Conservation (phyloP, 192 early-diverging fungal species). For the Gonapodya sp. region DNA sequence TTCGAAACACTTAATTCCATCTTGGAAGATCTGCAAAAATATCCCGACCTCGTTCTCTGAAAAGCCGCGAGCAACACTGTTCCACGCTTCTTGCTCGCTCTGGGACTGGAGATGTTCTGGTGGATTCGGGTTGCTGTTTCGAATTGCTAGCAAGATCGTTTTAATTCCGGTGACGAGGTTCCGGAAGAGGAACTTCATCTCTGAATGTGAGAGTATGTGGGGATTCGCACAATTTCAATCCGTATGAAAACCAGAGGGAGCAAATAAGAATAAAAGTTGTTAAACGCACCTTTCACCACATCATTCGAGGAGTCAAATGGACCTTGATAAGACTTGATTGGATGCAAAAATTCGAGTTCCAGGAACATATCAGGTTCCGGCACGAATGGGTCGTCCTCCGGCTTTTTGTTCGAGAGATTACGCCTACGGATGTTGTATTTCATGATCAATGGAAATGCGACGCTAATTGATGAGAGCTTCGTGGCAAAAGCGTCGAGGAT, state of each 20-base stretch:
- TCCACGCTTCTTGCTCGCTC: constrained; percentile 18
- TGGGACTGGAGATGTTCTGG: constrained; percentile 21
- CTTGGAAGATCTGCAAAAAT: constrained; percentile 59
- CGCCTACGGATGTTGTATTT: constrained; percentile 48
- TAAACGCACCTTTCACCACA: constrained; percentile 54
- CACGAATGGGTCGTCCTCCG: constrained; percentile 12
- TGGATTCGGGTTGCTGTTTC: constrained; percentile 56
- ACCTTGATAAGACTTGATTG: constrained; percentile 31
- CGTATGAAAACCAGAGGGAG: neutral
- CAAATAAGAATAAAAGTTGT: neutral
- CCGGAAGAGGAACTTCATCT: constrained; percentile 81
- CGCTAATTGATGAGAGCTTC: constrained; percentile 63
- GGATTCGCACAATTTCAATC: neutral
- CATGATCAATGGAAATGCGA: constrained; percentile 47
- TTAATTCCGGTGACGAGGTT: constrained; percentile 84
- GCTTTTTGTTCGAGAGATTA: constrained; percentile 3
- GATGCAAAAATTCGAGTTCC: constrained; percentile 45
- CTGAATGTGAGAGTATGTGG: constrained; percentile 25
- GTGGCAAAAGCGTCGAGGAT: constrained; percentile 78
- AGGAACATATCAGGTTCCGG: constrained; percentile 35
- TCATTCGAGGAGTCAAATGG: constrained; percentile 49
- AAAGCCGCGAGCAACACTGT: constrained; percentile 52
- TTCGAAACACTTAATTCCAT: constrained; percentile 75
- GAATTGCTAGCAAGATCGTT: constrained; percentile 62
- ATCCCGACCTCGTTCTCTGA: constrained; percentile 62